Percentiles rank a stretch among this genome's conserved stretches.
phyloP scores from a whole-genome alignment of 2,329 filamentous ascomycete genomes.

The Remersonia thermophila region DNA sequence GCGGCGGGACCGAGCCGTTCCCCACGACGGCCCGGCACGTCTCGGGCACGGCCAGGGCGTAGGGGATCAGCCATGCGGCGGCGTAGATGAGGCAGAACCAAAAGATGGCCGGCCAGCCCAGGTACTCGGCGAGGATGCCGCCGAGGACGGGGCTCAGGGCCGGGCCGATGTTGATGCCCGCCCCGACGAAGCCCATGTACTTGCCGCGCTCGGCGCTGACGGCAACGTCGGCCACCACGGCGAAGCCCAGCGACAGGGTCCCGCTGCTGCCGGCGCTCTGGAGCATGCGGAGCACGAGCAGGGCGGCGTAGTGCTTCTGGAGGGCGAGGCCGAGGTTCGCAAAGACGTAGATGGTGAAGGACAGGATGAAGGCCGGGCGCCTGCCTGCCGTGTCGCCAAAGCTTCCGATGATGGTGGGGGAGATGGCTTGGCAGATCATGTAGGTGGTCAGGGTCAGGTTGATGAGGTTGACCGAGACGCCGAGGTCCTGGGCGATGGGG shows the following conservation, averaged over 20 bases:
- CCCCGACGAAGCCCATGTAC: conserved; percentile 57
- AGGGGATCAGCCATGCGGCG: conserved; percentile 38
- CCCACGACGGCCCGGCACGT: conserved; percentile 48
- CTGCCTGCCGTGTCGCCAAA: conserved; percentile 49
- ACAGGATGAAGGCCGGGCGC: conserved; percentile 48
- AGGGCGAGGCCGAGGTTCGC: conserved; percentile 49
- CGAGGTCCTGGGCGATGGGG: conserved; percentile 26
- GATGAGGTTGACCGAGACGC: conserved; percentile 28
- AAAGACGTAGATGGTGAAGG: conserved; percentile 42
- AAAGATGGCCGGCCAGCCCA: conserved; percentile 57
- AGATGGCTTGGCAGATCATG: conserved; percentile 51
- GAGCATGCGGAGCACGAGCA: conserved; percentile 48
- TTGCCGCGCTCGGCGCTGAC: conserved; percentile 57
- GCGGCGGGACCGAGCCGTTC: conserved; percentile 48
- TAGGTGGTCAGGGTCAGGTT: conserved; percentile 46
- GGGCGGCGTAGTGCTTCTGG: conserved; percentile 42
- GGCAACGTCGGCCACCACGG: conserved; percentile 59
- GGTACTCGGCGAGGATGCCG: conserved; percentile 48
- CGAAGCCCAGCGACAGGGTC: conserved; percentile 58
- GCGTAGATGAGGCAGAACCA: conserved; percentile 53
- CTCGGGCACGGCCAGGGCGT: conserved; percentile 45
- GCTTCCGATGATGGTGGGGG: conserved; percentile 49
- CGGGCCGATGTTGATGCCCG: conserved; percentile 44
- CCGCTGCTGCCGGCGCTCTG: conserved; percentile 55
- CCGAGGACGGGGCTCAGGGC: conserved; percentile 49